Conservation (phyloP, 345 rosid species). For the Anacardium occidentale region DNA sequence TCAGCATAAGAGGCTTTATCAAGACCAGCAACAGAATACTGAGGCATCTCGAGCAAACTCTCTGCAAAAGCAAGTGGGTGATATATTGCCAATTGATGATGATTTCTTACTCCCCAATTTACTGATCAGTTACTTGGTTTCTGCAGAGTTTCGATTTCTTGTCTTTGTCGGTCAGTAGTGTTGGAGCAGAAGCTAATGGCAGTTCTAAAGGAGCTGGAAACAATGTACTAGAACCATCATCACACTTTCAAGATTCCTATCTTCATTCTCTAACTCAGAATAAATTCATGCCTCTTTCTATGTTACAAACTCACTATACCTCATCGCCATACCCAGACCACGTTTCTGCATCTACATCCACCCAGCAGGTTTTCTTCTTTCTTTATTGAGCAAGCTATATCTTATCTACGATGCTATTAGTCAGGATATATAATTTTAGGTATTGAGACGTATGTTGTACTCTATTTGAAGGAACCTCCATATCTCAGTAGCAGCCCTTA, state of each 20-base stretch:
- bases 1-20: conserved; percentile 26
- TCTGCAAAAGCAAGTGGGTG: conserved; percentile 48
- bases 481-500: conserved; percentile 32
- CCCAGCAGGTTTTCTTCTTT: conserved; percentile 53
- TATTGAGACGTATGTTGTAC: conserved; percentile 17
- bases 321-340: conserved; percentile 42
- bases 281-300: conserved; percentile 25
- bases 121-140: conserved; percentile 22
- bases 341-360: conserved; percentile 35
- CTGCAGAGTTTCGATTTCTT: conserved; percentile 64
- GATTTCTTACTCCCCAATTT: not conserved
- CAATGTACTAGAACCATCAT: conserved; percentile 22
- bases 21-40: conserved; percentile 29
- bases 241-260: conserved; percentile 40
- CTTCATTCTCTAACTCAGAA: conserved; percentile 38
- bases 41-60: conserved; percentile 24
- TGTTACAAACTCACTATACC: conserved; percentile 27
- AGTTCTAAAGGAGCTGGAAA: conserved; percentile 26
- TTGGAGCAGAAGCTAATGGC: conserved; percentile 24
- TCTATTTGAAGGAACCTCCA: conserved; percentile 45
- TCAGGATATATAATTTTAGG: no score
- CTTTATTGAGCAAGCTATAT: not conserved
- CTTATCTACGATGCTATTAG: no score
- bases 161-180: conserved; percentile 47
- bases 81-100: conserved; percentile 13